These are phyloP conservation scores for Cryptococcus sp. DNA, from an alignment of 1,284 basidiomycete genomes.

Conservation along the genomic window DNA sequence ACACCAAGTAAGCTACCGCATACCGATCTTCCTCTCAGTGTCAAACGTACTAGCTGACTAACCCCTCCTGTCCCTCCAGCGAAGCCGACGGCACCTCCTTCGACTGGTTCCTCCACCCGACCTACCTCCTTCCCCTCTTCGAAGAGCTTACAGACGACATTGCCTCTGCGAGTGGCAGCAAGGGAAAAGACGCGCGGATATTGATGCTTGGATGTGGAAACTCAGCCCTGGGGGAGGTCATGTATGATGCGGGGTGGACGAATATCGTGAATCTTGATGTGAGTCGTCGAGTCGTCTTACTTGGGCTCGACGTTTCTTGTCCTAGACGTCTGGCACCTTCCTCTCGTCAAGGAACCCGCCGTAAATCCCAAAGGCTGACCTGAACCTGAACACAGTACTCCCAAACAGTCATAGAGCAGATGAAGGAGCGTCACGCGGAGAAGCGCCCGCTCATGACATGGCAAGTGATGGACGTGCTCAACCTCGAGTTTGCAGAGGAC, in stretches of 20 bases:
- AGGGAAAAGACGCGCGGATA: conserved; percentile 61
- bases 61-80: conserved; percentile 47
- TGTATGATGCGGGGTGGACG: conserved; percentile 85
- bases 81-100: conserved; percentile 65
- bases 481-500: conserved; percentile 63
- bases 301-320: too few relatives aligned
- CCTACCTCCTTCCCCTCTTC: conserved; percentile 46
- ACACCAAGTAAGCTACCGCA: conserved; percentile 57
- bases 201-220: conserved; percentile 91
- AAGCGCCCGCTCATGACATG: conserved; percentile 72
- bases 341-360: too few relatives aligned
- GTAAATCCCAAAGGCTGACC: too few relatives aligned
- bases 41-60: background rate
- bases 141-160: conserved; percentile 29
- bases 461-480: conserved; percentile 83
- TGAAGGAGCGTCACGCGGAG: conserved; percentile 61
- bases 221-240: conserved; percentile 58
- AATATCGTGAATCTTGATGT: conserved; percentile 84
- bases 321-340: too few relatives aligned
- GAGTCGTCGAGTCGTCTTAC: conserved; percentile 28
- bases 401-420: conserved; percentile 71
- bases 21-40: conserved; percentile 5
- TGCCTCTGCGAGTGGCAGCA: background rate
- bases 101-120: conserved; percentile 59
- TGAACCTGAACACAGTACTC: conserved; percentile 62